These are phyloP conservation scores for Beauveria sp. DNA, from an alignment of 2,329 filamentous ascomycete species.

Conservation along the genomic window DNA sequence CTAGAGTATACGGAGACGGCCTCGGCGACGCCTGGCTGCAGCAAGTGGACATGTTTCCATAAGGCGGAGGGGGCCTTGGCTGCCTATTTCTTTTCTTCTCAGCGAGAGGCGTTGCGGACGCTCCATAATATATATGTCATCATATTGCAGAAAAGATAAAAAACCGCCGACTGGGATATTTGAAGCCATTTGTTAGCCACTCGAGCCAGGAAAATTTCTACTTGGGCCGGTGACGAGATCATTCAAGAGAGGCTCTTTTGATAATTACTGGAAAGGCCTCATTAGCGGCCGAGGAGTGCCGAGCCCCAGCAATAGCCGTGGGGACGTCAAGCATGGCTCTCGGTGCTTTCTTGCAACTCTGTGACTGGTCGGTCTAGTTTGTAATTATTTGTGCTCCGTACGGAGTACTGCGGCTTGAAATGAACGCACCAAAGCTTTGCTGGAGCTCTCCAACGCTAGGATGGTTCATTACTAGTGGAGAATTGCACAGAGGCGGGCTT, in stretches of 20 bases:
- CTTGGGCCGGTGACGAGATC: conserved; percentile 4
- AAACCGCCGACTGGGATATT: background rate
- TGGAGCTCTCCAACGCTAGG: background rate
- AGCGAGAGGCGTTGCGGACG: background rate
- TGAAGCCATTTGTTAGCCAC: background rate
- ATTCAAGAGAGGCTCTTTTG: background rate
- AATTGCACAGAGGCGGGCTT: background rate
- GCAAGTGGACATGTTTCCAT: conserved; percentile 1
- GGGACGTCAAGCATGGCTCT: background rate
- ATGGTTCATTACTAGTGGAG: conserved; percentile 1
- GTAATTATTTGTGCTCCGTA: background rate
- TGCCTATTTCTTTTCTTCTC: background rate
- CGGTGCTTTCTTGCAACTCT: background rate
- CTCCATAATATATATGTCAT: conserved; percentile 8
- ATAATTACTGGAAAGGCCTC: background rate
- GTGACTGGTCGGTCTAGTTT: background rate
- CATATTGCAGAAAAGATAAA: background rate
- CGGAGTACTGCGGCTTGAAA: background rate
- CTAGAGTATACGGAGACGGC: background rate
- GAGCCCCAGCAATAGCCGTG: background rate
- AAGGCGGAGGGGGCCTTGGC: background rate
- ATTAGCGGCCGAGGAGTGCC: background rate
- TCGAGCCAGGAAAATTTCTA: background rate
- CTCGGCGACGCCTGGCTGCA: background rate
- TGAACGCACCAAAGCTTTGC: background rate